phyloP scores from a whole-genome alignment of 352 stramenopile species.

The Phytopythium aichiense region DNA sequence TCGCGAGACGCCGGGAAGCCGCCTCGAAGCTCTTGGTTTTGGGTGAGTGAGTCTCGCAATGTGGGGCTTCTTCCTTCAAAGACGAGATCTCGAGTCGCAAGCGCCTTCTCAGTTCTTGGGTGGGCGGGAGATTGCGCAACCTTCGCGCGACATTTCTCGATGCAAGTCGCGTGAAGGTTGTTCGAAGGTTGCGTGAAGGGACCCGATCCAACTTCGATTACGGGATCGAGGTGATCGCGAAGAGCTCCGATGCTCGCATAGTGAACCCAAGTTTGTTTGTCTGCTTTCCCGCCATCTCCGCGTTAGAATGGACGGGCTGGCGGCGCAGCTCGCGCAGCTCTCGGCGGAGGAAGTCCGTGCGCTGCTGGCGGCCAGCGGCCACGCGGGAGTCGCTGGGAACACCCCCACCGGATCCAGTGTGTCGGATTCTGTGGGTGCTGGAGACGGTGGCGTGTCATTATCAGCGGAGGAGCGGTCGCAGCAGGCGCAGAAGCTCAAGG shows the following conservation, averaged over 20 bases:
- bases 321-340: conserved; percentile 27
- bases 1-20: too few species aligned
- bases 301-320: conserved; percentile 7
- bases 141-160: conserved; percentile 4
- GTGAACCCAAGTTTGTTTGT: background rate
- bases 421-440: background rate
- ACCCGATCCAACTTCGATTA: background rate
- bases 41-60: background rate
- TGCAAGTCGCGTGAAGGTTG: background rate
- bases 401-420: background rate
- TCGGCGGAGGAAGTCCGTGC: conserved; percentile 24
- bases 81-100: conserved; percentile 1
- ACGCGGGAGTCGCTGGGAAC: conserved; percentile 16
- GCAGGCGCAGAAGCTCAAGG: conserved; percentile 24
- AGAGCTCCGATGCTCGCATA: background rate
- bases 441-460: background rate
- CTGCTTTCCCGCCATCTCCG: background rate
- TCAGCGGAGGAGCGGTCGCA: background rate
- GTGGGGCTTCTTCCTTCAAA: background rate
- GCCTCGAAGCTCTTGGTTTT: background rate
- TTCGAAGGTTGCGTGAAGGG: background rate
- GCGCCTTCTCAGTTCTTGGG: background rate
- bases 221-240: background rate
- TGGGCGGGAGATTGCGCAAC: conserved; percentile 5
- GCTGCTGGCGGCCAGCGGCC: conserved; percentile 28